A percentile compares a stretch with the other conserved stretches of the same genome.
These are phyloP conservation scores for Liquidambar formosana DNA, from an alignment of 164 flowering plant species.

Conservation along the genomic window DNA sequence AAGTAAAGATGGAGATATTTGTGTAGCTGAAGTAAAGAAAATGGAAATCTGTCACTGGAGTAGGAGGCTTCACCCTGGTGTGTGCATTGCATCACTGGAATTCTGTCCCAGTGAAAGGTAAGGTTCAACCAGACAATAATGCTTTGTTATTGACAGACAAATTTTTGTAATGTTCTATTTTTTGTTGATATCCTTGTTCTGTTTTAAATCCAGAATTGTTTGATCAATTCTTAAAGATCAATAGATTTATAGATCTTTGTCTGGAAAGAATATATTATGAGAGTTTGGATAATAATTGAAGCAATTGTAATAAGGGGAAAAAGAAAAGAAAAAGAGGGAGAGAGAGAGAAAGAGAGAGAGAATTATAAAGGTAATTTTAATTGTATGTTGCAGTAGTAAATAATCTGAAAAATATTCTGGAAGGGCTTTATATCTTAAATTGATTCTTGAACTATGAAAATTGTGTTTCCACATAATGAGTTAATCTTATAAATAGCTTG, in stretches of 20 bases:
- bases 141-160: neutral
- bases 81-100: conserved; percentile 61
- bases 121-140: neutral
- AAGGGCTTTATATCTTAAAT: neutral
- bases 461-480: neutral
- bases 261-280: neutral
- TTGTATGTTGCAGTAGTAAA: neutral
- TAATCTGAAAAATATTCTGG: neutral
- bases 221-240: neutral
- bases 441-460: neutral
- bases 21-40: conserved; percentile 80
- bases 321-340: neutral
- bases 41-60: conserved; percentile 81
- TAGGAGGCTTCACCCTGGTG: conserved; percentile 84
- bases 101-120: conserved; percentile 95
- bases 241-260: neutral
- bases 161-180: neutral
- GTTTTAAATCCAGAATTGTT: no score
- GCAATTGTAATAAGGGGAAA: neutral
- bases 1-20: conserved; percentile 92
- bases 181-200: neutral
- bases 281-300: neutral
- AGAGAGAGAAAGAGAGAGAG: no score
- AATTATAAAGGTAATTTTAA: neutral
- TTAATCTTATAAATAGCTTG: neutral